Base-by-base conservation (phyloP, 805 yeast genomes). In the Saccharomycopsis sp. region DNA sequence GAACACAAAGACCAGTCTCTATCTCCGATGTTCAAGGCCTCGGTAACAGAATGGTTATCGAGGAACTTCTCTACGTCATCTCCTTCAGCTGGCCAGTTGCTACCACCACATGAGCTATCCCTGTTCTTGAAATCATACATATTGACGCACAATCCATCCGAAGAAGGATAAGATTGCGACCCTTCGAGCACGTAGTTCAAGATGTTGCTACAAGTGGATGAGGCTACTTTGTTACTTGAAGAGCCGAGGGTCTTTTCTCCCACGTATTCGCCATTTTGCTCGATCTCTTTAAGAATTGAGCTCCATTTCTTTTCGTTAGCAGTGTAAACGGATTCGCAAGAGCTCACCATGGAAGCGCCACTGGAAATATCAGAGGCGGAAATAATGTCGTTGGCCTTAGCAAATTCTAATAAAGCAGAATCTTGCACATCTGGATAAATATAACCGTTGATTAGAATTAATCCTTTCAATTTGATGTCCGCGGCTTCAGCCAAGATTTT, bases 381-480 rank as follows among this genome's bases (percentile, higher is more conserved):
- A 18, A 92, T 70, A 2, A 92, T 62, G 0, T 84, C 85, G 15
- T 81, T 76, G 18, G 83, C 77, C 24, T 82, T 62, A 0, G 87
- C 78, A 69, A 80, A 91, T 1, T 95, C 95, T 40, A 88, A 70
- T 64, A 86, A 89, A 23, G 44, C 41, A 24, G 55, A 41, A 21
- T 34, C 83, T 73, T 94, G 98, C 50, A 80, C 78, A 61, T 84
- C 80, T 1, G 97, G 97, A 52, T 90, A 91, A 14, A 91, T 81
- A 96, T 97, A 92, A 0, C 97, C 97, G 71, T 92, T 94, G 12
- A 97, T 97, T 57, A 92, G 85, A 61, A 90, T 62, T 7, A 89
- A 68, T 0, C 92, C 94, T 59, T 79, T 75, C 57, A 91, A 68
- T 57, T 84, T 74, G 37, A 78, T 60, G 2, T 63, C 53, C 2